Conservation (phyloP, 1,284 basidiomycete species). For the Malassezia restricta region DNA sequence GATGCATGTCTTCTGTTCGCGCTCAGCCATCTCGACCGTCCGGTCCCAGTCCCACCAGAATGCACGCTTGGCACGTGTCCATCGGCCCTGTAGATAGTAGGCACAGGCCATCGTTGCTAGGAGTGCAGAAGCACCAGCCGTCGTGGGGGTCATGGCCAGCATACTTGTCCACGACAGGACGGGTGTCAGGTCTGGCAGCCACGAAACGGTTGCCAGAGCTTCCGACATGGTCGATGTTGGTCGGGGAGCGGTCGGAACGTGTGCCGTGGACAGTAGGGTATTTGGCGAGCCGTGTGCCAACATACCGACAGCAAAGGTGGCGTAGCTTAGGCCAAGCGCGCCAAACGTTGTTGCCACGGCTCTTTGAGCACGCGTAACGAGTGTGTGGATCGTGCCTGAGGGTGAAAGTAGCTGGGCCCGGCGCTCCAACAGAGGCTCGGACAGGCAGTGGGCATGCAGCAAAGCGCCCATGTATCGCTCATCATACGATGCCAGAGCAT, state of each 20-base stretch:
- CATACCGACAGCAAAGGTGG: not conserved
- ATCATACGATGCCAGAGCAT: conserved; percentile 19
- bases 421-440: conserved; percentile 23
- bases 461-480: conserved; percentile 20
- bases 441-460: conserved; percentile 20
- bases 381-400: conserved; percentile 24
- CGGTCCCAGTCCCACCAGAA: conserved; percentile 45
- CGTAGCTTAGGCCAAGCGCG: conserved; percentile 12
- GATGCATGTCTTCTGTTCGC: conserved; percentile 22
- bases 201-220: conserved; percentile 11
- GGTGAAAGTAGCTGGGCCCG: conserved; percentile 24
- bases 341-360: conserved; percentile 19
- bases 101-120: conserved; percentile 33
- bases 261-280: conserved; percentile 12
- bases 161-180: not conserved
- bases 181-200: not conserved
- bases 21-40: conserved; percentile 24
- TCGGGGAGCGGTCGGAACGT: not conserved
- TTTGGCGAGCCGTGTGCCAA: conserved; percentile 4
- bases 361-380: conserved; percentile 21
- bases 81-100: conserved; percentile 44
- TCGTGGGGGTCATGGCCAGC: conserved; percentile 30
- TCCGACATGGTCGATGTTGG: conserved; percentile 18
- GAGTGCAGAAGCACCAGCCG: conserved; percentile 31
- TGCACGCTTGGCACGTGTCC: conserved; percentile 31